These are phyloP conservation scores for Gossypium davidsonii DNA, from an alignment of 441 rosid genomes.

Conservation along the genomic window DNA sequence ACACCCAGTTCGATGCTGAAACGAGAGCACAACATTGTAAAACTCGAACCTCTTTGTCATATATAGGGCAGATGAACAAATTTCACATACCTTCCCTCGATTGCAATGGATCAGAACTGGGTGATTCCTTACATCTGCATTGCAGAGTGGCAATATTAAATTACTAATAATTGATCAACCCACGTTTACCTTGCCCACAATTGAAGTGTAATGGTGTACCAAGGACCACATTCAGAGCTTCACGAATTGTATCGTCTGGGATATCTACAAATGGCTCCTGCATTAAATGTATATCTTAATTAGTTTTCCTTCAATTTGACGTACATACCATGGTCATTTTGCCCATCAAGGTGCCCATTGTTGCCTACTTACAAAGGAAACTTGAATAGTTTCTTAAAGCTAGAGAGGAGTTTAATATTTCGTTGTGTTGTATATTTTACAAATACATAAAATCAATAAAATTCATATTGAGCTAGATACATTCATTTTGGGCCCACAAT, in stretches of 20 bases:
- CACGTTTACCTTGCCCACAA: not conserved
- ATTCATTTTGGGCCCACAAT: too few species aligned
- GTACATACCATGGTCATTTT: not conserved
- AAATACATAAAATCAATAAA: too few species aligned
- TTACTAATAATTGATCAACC: constrained; percentile 4
- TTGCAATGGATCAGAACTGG: constrained; percentile 68
- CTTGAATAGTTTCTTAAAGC: too few species aligned
- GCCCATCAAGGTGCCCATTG: too few species aligned
- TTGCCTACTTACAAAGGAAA: too few species aligned
- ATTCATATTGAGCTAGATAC: not conserved
- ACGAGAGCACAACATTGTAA: constrained; percentile 5
- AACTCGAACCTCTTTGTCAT: not conserved
- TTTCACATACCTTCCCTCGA: constrained; percentile 54
- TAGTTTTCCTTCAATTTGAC: not conserved
- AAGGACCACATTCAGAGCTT: constrained; percentile 58
- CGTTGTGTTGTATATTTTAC: too few species aligned
- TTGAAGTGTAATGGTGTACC: constrained; percentile 32
- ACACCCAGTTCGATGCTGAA: constrained; percentile 63
- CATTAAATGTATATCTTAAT: constrained; percentile 14
- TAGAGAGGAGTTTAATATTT: too few species aligned
- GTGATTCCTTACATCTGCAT: constrained; percentile 60
- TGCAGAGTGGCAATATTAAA: not conserved
- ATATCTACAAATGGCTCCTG: constrained; percentile 83
- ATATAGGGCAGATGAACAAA: not conserved
- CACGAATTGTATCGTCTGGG: constrained; percentile 52